phyloP scores from a whole-genome alignment of 495 filamentous ascomycete species.

The Xylaria cubensis region DNA sequence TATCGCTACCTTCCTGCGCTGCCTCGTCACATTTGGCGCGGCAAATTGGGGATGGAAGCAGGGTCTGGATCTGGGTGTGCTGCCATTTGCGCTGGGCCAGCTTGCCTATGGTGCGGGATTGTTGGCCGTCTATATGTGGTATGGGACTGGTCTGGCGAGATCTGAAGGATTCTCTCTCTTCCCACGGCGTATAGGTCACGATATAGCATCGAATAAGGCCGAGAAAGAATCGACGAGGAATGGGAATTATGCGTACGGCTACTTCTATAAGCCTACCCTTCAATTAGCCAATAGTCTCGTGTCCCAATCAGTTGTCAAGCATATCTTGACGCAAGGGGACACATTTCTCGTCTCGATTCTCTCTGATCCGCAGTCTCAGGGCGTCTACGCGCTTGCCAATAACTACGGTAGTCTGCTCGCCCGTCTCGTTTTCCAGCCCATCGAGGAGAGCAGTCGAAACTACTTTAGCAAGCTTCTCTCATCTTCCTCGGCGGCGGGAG shows the following conservation, averaged over 20 bases:
- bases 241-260: slow-evolving; percentile 60
- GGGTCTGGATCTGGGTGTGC: slow-evolving; percentile 65
- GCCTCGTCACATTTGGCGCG: slow-evolving; percentile 69
- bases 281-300: slow-evolving; percentile 77
- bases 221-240: neutral
- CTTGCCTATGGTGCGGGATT: slow-evolving; percentile 74
- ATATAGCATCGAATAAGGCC: slow-evolving; percentile 13
- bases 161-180: slow-evolving; percentile 65
- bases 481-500: slow-evolving; percentile 1
- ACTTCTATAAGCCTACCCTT: slow-evolving; percentile 71
- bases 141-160: slow-evolving; percentile 51
- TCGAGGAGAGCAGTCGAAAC: slow-evolving; percentile 89
- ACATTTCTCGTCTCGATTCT: slow-evolving; percentile 81
- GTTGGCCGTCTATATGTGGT: slow-evolving; percentile 67
- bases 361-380: slow-evolving; percentile 78
- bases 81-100: slow-evolving; percentile 92
- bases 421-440: slow-evolving; percentile 89
- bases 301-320: slow-evolving; percentile 87
- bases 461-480: slow-evolving; percentile 80
- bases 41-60: slow-evolving; percentile 64
- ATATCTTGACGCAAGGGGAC: slow-evolving; percentile 93
- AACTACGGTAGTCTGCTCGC: slow-evolving; percentile 95
- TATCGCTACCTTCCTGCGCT: slow-evolving; percentile 76
- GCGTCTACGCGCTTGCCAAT: slow-evolving; percentile 89
- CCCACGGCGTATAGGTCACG: slow-evolving; percentile 24